These are phyloP conservation scores for Tricholomella constricta DNA, from an alignment of 768 basidiomycete species.

Conservation along the genomic window DNA sequence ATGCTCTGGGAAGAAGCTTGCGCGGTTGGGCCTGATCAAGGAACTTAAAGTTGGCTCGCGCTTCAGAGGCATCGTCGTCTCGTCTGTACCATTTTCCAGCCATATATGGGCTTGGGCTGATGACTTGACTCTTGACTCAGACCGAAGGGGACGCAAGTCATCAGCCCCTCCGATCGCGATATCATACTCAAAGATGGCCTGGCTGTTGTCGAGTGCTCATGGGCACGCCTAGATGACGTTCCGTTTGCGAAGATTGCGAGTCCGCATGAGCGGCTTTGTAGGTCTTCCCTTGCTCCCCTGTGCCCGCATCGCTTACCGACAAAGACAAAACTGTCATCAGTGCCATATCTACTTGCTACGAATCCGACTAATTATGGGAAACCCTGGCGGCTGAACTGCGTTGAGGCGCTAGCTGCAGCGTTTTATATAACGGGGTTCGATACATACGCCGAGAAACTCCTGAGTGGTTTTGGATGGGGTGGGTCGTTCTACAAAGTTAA, in stretches of 20 bases:
- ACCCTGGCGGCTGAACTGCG: constrained; percentile 95
- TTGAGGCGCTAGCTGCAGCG: constrained; percentile 91
- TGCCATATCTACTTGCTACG: constrained; percentile 92
- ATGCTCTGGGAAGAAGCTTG: constrained; percentile 84
- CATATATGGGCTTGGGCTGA: background rate
- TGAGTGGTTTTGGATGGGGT: constrained; percentile 91
- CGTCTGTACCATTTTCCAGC: constrained; percentile 55
- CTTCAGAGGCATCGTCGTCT: constrained; percentile 91
- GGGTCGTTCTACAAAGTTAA: constrained; percentile 87
- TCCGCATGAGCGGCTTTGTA: constrained; percentile 88
- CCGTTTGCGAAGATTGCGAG: constrained; percentile 93
- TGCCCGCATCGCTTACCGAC: too few relatives aligned
- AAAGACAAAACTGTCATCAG: constrained; percentile 43
- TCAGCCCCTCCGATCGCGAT: constrained; percentile 84
- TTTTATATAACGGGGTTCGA: constrained; percentile 93
- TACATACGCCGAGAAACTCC: constrained; percentile 72
- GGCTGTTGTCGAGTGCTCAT: constrained; percentile 98
- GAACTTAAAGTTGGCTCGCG: constrained; percentile 82
- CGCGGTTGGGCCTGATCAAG: constrained; percentile 81
- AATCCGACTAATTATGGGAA: constrained; percentile 99
- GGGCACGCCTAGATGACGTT: constrained; percentile 94
- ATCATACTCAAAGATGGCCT: constrained; percentile 74
- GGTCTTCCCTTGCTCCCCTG: constrained; percentile 23
- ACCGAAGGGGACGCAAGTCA: constrained; percentile 77
- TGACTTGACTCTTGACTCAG: constrained; percentile 45